Evolutionary conservation across 2,329 filamentous ascomycete species (phyloP).

Genomic region (Xenoacremonium recifei): DNA sequence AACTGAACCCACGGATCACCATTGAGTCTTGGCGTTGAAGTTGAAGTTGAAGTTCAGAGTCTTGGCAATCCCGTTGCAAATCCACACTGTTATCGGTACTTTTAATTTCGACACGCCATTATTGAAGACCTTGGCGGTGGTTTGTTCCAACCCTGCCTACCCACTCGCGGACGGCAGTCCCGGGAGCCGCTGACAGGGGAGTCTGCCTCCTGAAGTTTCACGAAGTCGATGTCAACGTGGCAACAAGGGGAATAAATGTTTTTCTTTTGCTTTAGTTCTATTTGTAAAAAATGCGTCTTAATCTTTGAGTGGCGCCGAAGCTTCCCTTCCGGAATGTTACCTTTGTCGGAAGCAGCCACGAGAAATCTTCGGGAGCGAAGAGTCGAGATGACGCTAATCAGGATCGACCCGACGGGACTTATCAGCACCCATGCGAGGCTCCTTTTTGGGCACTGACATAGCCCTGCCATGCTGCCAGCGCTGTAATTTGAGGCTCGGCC

Average conservation of each 20-base stretch:
- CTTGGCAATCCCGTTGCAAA: background rate
- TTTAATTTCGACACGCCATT: background rate
- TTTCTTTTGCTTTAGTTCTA: background rate
- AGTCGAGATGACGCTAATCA: background rate
- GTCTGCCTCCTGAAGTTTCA: background rate
- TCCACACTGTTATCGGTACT: background rate
- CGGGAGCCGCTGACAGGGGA: background rate
- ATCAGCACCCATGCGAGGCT: background rate
- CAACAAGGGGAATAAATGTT: background rate
- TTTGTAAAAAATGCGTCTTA: background rate
- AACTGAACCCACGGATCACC: background rate
- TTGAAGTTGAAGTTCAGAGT: background rate
- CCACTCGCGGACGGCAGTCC: background rate
- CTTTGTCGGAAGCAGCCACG: background rate
- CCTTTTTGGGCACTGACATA: background rate
- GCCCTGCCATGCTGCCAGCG: constrained; percentile 11
- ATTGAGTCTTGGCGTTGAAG: background rate
- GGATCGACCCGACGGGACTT: background rate
- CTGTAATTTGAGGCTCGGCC: constrained; percentile 22
- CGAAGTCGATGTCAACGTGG: too few relatives aligned
- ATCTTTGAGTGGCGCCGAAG: background rate
- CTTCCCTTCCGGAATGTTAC: background rate
- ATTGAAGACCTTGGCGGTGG: background rate
- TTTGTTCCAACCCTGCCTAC: background rate
- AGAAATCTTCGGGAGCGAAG: background rate